phyloP scores from a whole-genome alignment of 208 protist genomes.

The Borovskyia barvae region DNA sequence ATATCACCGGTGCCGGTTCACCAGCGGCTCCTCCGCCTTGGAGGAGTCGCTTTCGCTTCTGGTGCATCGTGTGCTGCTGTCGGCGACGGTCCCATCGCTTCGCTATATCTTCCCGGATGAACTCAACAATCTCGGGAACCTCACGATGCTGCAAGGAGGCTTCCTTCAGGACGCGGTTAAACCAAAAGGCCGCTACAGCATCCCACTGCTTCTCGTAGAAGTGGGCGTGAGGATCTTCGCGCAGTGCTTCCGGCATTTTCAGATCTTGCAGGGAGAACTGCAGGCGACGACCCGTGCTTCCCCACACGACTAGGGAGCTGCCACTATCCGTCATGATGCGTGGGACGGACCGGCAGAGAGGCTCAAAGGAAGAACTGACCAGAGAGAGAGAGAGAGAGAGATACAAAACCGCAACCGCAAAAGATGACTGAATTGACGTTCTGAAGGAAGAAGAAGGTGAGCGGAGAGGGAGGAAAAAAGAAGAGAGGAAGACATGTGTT shows the following conservation, averaged over 20 bases:
- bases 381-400: no score
- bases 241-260: constrained; percentile 59
- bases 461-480: no score
- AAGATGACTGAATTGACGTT: no score
- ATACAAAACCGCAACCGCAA: no score
- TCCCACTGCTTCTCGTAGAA: constrained; percentile 87
- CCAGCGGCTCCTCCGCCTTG: constrained; percentile 37
- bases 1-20: constrained; percentile 35
- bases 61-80: constrained; percentile 51
- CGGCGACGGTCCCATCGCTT: constrained; percentile 54
- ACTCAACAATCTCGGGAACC: constrained; percentile 48
- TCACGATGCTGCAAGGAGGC: constrained; percentile 50
- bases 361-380: no score
- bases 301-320: constrained; percentile 68
- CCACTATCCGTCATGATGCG: constrained; percentile 26
- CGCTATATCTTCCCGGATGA: constrained; percentile 64
- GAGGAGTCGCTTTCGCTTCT: constrained; percentile 67
- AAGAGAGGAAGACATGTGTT: no score
- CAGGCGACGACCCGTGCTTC: constrained; percentile 67
- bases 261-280: constrained; percentile 73
- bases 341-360: no score
- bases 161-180: constrained; percentile 79
- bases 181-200: constrained; percentile 64
- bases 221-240: constrained; percentile 34
- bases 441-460: no score